These are phyloP conservation scores for Coemansia sp. DNA, from an alignment of 192 early-diverging fungal genomes.

Conservation along the genomic window DNA sequence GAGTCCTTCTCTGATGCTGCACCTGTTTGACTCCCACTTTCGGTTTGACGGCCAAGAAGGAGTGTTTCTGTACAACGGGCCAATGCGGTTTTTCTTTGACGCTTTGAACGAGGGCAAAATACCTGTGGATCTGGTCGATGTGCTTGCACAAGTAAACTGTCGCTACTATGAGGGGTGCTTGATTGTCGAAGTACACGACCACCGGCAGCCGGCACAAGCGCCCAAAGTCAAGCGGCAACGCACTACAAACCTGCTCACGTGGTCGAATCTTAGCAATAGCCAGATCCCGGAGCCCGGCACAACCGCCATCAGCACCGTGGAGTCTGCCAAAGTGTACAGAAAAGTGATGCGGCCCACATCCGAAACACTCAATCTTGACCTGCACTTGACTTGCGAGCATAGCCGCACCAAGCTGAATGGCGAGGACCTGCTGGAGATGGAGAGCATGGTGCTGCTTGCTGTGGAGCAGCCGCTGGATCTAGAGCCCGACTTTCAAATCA, in stretches of 20 bases:
- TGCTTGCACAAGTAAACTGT: constrained; percentile 59
- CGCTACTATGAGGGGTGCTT: constrained; percentile 57
- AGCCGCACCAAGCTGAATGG: constrained; percentile 51
- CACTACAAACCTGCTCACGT: constrained; percentile 29
- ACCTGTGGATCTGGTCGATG: constrained; percentile 66
- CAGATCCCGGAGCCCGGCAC: constrained; percentile 10
- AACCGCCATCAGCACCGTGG: background rate
- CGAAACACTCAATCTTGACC: constrained; percentile 42
- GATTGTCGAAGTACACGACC: constrained; percentile 70
- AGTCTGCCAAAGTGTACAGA: constrained; percentile 19
- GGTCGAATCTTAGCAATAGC: constrained; percentile 17
- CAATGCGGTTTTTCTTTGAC: constrained; percentile 56
- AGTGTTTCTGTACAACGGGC: constrained; percentile 52
- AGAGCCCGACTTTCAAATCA: constrained; percentile 68
- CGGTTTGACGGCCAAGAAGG: constrained; percentile 64
- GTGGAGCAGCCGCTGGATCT: constrained; percentile 66
- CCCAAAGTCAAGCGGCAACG: constrained; percentile 26
- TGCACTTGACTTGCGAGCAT: constrained; percentile 38
- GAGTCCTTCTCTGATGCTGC: constrained; percentile 61
- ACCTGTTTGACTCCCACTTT: constrained; percentile 70
- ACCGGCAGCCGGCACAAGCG: constrained; percentile 53
- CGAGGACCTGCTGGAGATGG: constrained; percentile 60
- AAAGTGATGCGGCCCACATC: constrained; percentile 51
- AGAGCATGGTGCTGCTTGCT: constrained; percentile 64
- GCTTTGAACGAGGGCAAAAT: constrained; percentile 55